These are phyloP conservation scores for Boletus vermiculosoides DNA, from an alignment of 768 basidiomycete species.

Conservation along the genomic window DNA sequence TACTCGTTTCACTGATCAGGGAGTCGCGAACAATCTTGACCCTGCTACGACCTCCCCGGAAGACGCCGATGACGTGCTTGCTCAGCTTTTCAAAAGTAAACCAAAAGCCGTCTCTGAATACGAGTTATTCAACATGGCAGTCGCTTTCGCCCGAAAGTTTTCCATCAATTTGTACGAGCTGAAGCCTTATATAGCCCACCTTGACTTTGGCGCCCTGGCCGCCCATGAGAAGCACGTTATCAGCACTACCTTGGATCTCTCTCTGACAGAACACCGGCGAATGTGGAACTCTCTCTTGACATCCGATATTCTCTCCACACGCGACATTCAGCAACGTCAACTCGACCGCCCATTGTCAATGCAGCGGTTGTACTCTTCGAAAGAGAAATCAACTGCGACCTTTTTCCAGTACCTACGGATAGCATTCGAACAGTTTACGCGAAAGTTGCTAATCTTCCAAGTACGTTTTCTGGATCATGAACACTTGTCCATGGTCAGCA, in stretches of 20 bases:
- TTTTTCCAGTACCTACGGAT: constrained; percentile 63
- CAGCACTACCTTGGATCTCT: constrained; percentile 40
- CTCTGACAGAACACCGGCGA: constrained; percentile 42
- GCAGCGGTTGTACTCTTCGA: constrained; percentile 62
- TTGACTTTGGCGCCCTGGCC: constrained; percentile 58
- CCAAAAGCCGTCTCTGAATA: constrained; percentile 61
- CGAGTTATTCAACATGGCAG: constrained; percentile 53
- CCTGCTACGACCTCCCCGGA: constrained; percentile 33
- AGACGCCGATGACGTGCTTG: constrained; percentile 41
- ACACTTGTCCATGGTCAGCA: no score
- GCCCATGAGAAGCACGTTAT: constrained; percentile 54
- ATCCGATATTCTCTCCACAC: constrained; percentile 54
- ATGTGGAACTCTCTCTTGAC: constrained; percentile 65
- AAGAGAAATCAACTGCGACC: constrained; percentile 45
- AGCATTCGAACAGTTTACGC: constrained; percentile 54
- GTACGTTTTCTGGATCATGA: constrained; percentile 31
- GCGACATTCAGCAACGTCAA: constrained; percentile 51
- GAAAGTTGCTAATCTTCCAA: constrained; percentile 58
- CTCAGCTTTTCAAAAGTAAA: constrained; percentile 47
- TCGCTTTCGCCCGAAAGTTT: constrained; percentile 42
- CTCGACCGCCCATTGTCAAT: constrained; percentile 53
- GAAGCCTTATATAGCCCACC: constrained; percentile 45
- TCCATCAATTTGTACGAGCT: constrained; percentile 40
- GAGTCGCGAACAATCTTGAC: constrained; percentile 23
- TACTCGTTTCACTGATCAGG: constrained; percentile 38